Base-by-base conservation (phyloP, 371 early-diverging fungal genomes). In the Coemansia sp. region DNA sequence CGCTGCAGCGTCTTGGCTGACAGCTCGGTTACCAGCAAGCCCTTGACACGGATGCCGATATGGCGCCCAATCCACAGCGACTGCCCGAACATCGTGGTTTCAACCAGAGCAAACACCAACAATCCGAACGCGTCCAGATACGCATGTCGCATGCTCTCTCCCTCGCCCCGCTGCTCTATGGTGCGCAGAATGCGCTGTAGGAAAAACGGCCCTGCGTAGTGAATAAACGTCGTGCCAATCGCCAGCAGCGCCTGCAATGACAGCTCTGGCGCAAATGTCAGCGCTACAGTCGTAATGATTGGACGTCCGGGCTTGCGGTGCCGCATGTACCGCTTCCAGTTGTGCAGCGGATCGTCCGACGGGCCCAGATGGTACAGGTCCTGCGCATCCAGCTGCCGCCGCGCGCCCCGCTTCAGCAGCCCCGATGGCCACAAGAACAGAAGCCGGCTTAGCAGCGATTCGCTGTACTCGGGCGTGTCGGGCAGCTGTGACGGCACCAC, bases 61-160 rank as follows among this genome's bases (percentile, higher is more conserved):
- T 64, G 68, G 5, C 78, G 58, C 9, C 79, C 79, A 8, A 62
- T 47, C 69, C 69, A 79, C 42, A 75, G 47, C 8, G 78, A 59
- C 65, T 79, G 80, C 54, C 86, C 84, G 12, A 80, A 55, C 14
- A 81, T 55, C 16, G 83, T 46, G 10, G 86, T 82, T 44, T 83
- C 81, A 3, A 77, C 36, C 11, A 78, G 60, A 0, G 81, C 78
- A 10, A 82, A 81, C 38, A 87, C 32, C 62, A 88, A 80, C 38
- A 90, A 62, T 16, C 84, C 84, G 34, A 83, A 69, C 1, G 86
- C 87, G 44, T 85, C 87, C 24, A 84, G 58, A 47, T 81, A 90
- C 1, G 86, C 84, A 11, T 77, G 42, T 46, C 60, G 54, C 36
- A 51, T 12, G 8, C 44, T 40, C 5, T 10, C 24, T 9, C 9